These are phyloP conservation scores for Golubevia pallescens DNA, from an alignment of 1,284 basidiomycete species.

Conservation along the genomic window DNA sequence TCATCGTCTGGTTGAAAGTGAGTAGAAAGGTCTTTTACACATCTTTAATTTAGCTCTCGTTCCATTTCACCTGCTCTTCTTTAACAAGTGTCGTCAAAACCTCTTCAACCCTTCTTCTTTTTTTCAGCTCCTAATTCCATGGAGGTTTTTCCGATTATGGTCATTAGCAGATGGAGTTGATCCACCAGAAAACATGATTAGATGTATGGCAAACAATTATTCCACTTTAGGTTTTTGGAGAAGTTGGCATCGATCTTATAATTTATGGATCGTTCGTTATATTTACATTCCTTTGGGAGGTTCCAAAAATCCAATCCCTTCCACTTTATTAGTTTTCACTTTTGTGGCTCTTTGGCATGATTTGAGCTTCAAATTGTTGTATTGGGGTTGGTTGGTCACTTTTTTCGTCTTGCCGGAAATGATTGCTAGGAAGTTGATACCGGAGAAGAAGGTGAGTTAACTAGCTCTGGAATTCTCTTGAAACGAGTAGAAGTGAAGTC, in stretches of 20 bases:
- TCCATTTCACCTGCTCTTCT: no score
- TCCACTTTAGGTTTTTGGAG: constrained; percentile 93
- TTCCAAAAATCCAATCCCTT: constrained; percentile 70
- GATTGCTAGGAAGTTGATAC: constrained; percentile 71
- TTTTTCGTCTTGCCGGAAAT: constrained; percentile 90
- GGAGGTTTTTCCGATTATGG: constrained; percentile 98
- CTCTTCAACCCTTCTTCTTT: no score
- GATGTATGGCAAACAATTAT: constrained; percentile 98
- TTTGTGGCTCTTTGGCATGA: constrained; percentile 99
- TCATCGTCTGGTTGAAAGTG: constrained; percentile 96
- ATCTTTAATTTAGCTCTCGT: no score
- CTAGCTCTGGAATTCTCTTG: no score
- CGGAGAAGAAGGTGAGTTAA: constrained; percentile 74
- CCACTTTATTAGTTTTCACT: constrained; percentile 84
- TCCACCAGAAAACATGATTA: constrained; percentile 96
- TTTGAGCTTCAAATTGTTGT: constrained; percentile 81
- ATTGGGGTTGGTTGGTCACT: constrained; percentile 96
- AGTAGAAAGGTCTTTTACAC: no score
- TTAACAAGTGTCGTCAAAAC: no score
- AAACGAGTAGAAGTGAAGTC: no score
- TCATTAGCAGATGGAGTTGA: constrained; percentile 86
- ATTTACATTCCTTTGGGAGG: constrained; percentile 95
- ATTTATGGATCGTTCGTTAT: constrained; percentile 93
- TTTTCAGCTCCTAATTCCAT: constrained; percentile 84
- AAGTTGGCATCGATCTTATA: constrained; percentile 94